Evolutionary conservation across 768 basidiomycete genomes (phyloP).

Genomic region (Termitomyces sp.): DNA sequence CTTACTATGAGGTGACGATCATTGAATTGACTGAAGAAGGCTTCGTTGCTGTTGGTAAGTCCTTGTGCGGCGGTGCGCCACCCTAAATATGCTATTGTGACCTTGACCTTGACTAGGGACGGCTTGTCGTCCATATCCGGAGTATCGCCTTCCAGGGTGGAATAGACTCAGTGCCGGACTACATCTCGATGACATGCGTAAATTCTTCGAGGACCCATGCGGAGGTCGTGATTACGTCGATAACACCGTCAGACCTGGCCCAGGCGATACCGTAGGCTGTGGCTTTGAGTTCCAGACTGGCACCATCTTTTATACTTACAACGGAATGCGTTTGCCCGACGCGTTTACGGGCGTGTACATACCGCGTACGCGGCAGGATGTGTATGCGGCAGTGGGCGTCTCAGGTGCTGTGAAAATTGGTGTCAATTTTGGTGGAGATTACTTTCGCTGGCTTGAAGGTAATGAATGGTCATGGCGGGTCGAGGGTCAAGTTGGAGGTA

Average conservation of each 20-base stretch:
- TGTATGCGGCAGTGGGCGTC: conserved; percentile 61
- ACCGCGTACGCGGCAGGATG: conserved; percentile 45
- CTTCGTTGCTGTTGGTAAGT: conserved; percentile 51
- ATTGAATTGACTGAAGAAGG: conserved; percentile 43
- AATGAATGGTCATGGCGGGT: conserved; percentile 64
- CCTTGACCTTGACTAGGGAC: conserved; percentile 36
- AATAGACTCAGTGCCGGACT: conserved; percentile 59
- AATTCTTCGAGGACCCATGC: conserved; percentile 65
- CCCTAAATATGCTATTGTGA: neutral
- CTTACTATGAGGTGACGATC: conserved; percentile 62
- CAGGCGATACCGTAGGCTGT: conserved; percentile 55
- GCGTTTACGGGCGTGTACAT: conserved; percentile 59
- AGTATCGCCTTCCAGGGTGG: conserved; percentile 67
- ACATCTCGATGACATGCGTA: conserved; percentile 67
- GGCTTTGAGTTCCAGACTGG: conserved; percentile 54
- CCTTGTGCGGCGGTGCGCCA: neutral
- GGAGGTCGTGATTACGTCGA: conserved; percentile 53
- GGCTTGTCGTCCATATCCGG: conserved; percentile 58
- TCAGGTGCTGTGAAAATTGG: conserved; percentile 47
- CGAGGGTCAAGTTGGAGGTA: conserved; percentile 59
- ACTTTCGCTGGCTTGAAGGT: conserved; percentile 56
- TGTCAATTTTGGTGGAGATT: conserved; percentile 62
- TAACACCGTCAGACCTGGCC: conserved; percentile 22
- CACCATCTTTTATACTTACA: conserved; percentile 59
- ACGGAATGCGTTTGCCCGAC: conserved; percentile 46